Evolutionary conservation across 306 rosid genomes (phyloP).

Genomic region (Dalbergia cultrata): DNA sequence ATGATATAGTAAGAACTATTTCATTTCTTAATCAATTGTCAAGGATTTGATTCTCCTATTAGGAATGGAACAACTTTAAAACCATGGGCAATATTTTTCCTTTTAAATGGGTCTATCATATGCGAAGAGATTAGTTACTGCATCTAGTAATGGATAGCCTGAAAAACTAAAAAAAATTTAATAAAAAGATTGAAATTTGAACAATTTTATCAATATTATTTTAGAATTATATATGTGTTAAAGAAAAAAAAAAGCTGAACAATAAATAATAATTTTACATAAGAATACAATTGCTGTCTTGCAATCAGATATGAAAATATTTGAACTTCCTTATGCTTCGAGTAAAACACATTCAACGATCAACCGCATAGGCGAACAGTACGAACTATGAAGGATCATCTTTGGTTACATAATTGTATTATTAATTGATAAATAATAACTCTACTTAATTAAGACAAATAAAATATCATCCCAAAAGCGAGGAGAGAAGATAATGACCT

Average conservation of each 20-base stretch:
- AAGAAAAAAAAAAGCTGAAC: neutral
- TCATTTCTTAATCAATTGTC: too few relatives aligned
- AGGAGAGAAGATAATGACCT: slow-evolving; percentile 18
- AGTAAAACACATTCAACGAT: neutral
- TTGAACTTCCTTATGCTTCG: neutral
- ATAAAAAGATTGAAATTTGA: too few relatives aligned
- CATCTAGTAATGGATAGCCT: too few relatives aligned
- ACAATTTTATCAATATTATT: too few relatives aligned
- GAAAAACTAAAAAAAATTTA: too few relatives aligned
- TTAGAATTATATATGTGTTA: neutral
- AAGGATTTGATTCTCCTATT: too few relatives aligned
- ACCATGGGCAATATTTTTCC: too few relatives aligned
- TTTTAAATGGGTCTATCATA: too few relatives aligned
- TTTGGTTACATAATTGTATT: neutral
- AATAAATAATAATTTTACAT: neutral
- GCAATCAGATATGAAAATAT: neutral
- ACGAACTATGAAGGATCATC: neutral
- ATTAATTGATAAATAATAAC: neutral
- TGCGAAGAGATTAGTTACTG: too few relatives aligned
- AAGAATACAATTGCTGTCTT: neutral
- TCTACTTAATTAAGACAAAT: slow-evolving; percentile 6
- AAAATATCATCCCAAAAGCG: slow-evolving; percentile 27
- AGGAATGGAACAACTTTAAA: too few relatives aligned
- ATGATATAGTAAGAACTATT: too few relatives aligned
- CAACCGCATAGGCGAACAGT: neutral